Conservation (phyloP, 1,284 basidiomycete genomes). For the Naganishia sp. region DNA sequence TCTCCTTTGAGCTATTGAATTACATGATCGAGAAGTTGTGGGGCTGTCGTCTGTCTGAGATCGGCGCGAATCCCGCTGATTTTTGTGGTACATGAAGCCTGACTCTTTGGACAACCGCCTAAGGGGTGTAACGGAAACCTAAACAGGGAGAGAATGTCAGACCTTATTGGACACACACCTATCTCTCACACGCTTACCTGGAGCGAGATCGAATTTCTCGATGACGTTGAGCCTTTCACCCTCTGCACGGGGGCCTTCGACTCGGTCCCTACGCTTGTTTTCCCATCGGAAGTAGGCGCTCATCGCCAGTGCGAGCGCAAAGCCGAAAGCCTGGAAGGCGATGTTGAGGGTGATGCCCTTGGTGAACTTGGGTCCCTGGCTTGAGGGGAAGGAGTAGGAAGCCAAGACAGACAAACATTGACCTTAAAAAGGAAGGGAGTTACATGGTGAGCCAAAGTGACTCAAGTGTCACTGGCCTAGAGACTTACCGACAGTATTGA, state of each 20-base stretch:
- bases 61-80: too few species aligned
- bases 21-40: neutral
- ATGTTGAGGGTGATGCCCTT: constrained; percentile 55
- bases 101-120: neutral
- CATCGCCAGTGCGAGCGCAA: constrained; percentile 50
- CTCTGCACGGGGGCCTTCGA: constrained; percentile 50
- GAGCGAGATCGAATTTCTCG: constrained; percentile 44
- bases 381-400: constrained; percentile 51
- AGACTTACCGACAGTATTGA: constrained; percentile 51
- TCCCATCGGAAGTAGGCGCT: constrained; percentile 51
- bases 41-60: too few species aligned
- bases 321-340: constrained; percentile 52
- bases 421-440: constrained; percentile 28
- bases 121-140: constrained; percentile 32
- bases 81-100: too few species aligned
- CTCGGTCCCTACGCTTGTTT: constrained; percentile 52
- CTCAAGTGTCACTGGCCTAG: neutral
- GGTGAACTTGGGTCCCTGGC: constrained; percentile 51
- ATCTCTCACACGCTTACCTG: constrained; percentile 36
- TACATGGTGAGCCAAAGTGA: neutral
- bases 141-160: neutral
- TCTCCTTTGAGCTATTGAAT: too few species aligned
- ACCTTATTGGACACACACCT: neutral
- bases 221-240: constrained; percentile 41
- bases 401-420: constrained; percentile 56